Percentiles rank a stretch among this genome's conserved stretches.
Conservation (phyloP, 2,329 filamentous ascomycete species). For the Cryphonectria nitschkei region DNA sequence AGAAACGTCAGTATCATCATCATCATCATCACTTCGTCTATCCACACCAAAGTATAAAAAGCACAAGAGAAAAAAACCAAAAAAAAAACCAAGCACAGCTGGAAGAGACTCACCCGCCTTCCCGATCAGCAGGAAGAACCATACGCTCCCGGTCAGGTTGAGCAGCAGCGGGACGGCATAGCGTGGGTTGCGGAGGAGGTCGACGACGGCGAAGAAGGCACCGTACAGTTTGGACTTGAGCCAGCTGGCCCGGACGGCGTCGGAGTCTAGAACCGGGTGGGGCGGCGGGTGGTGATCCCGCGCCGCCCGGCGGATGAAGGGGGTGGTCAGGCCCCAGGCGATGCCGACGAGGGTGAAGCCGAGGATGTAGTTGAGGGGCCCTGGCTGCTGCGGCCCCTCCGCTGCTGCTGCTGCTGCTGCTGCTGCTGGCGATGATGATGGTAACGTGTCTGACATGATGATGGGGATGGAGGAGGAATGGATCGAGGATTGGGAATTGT, state of each 20-base stretch:
- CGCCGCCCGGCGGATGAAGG: conserved; percentile 88
- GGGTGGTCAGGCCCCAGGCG: conserved; percentile 91
- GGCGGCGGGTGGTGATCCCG: conserved; percentile 69
- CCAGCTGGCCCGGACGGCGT: conserved; percentile 59
- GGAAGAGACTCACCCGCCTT: conserved; percentile 57
- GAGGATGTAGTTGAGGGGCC: conserved; percentile 78
- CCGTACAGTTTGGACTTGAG: conserved; percentile 65
- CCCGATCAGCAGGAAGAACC: conserved; percentile 95
- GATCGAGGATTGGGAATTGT: not conserved
- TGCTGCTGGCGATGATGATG: not conserved
- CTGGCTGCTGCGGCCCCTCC: conserved; percentile 43
- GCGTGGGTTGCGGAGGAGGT: conserved; percentile 77
- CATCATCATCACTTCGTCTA: not conserved
- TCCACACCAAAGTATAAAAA: not conserved
- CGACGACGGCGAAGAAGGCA: conserved; percentile 73
- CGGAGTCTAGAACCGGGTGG: conserved; percentile 57
- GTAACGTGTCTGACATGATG: conserved; percentile 4
- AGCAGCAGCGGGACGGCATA: conserved; percentile 85
- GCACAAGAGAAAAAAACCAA: not conserved
- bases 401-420: not conserved
- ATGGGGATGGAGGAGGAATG: not conserved
- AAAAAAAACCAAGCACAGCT: not conserved
- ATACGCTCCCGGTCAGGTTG: conserved; percentile 90
- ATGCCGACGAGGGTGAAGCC: conserved; percentile 90
- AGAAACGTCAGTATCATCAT: not conserved